These are phyloP conservation scores for Fusarium neocosmosporiellum DNA, from an alignment of 2,329 filamentous ascomycete genomes.

Conservation along the genomic window DNA sequence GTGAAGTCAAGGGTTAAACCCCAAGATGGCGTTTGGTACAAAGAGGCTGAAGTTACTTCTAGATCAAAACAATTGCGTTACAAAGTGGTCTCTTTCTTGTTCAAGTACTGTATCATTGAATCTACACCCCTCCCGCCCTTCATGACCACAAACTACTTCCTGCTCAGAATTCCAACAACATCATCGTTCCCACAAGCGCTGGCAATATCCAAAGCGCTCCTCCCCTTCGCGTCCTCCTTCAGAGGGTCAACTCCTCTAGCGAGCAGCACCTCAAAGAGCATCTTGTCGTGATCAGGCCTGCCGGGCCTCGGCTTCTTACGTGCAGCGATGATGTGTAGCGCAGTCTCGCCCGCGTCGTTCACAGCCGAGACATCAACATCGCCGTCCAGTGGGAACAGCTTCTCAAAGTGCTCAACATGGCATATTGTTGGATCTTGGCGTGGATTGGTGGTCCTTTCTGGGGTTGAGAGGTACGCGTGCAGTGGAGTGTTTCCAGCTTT, in stretches of 20 bases:
- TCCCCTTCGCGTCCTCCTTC: constrained; percentile 33
- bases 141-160: constrained; percentile 9
- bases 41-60: too few species aligned
- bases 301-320: fast-evolving
- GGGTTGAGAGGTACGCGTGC: constrained; percentile 12
- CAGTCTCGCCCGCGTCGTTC: constrained; percentile 30
- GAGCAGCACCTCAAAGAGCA: constrained; percentile 28
- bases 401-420: constrained; percentile 24
- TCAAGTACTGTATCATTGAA: background rate
- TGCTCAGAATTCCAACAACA: constrained; percentile 28
- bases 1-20: too few species aligned
- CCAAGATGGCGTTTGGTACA: too few species aligned
- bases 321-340: constrained; percentile 23
- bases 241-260: constrained; percentile 33
- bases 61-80: too few species aligned
- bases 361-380: constrained; percentile 22
- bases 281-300: constrained; percentile 21
- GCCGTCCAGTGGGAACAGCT: constrained; percentile 24
- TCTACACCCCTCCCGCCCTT: background rate
- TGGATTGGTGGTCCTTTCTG: background rate
- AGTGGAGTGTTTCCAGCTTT: constrained; percentile 28
- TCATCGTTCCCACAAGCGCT: constrained; percentile 36
- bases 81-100: too few species aligned
- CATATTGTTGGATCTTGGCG: background rate
- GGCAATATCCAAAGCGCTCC: constrained; percentile 38